Evolutionary conservation across 768 basidiomycete genomes (phyloP).

Genomic region (Neoboletus brunneissimus): DNA sequence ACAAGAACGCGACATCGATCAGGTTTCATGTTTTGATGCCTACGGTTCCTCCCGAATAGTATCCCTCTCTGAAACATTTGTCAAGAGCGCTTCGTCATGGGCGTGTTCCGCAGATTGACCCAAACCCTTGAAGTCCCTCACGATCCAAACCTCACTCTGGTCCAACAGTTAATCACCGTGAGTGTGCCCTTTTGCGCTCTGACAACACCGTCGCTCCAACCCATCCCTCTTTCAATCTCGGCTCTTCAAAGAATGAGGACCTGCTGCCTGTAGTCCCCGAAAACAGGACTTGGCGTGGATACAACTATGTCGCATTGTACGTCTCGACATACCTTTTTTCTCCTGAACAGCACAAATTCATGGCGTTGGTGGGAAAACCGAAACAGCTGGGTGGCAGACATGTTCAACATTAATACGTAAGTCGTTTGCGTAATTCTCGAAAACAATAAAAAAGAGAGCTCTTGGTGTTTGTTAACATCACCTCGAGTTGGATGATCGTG

Average conservation of each 20-base stretch:
- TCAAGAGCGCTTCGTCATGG: constrained; percentile 19
- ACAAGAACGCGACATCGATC: constrained; percentile 2
- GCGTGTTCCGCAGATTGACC: constrained; percentile 21
- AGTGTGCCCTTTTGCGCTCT: constrained; percentile 19
- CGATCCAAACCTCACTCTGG: constrained; percentile 50
- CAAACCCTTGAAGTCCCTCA: constrained; percentile 50
- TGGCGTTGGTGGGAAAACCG: background rate
- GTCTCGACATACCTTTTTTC: constrained; percentile 14
- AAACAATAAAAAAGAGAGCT: background rate
- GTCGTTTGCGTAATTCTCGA: constrained; percentile 22
- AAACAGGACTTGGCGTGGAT: constrained; percentile 62
- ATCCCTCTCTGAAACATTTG: background rate
- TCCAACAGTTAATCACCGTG: constrained; percentile 58
- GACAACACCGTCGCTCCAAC: constrained; percentile 1
- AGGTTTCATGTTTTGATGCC: background rate
- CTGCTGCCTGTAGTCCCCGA: constrained; percentile 62
- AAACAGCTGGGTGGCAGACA: constrained; percentile 76
- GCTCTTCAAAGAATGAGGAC: constrained; percentile 57
- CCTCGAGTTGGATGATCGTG: constrained; percentile 67
- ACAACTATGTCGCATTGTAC: constrained; percentile 67
- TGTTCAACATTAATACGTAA: constrained; percentile 76
- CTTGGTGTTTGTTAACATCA: constrained; percentile 2
- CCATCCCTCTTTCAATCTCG: constrained; percentile 13
- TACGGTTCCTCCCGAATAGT: background rate
- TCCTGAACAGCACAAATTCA: background rate